Base-by-base conservation (phyloP, 2,329 filamentous ascomycete genomes). In the Ophiocordyceps sinensis region DNA sequence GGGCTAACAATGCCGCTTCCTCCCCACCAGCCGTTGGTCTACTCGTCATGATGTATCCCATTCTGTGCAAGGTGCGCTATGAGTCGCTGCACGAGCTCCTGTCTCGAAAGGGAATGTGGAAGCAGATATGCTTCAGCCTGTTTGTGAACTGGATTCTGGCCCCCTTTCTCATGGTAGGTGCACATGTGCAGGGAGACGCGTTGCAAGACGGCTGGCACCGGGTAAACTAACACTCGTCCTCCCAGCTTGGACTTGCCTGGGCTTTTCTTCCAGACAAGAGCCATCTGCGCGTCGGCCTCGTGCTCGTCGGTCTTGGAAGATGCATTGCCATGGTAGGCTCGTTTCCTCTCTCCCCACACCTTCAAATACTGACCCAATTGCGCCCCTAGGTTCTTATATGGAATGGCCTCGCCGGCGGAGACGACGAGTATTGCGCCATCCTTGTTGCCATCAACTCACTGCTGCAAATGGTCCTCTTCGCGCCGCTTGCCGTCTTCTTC, bases 11-110 rank as follows among this genome's bases (percentile, higher is more conserved):
- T 15, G 11, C 17, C 14, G 3, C 42, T 21, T 17, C 14, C 2
- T 19, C 13, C 9, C 10, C 12, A 29, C 1, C 15, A 84, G 85
- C 85, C 1, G 65, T 93, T 38, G 85, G 86, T 0, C 63, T 94
- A 1, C 68, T 94, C 1, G 78, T 93, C 35, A 94, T 94, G 85
- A 94, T 94, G 85, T 94, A 91, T 53, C 87, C 86, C 0, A 93
- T 94, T 44, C 66, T 94, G 0, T 93, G 85, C 70, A 91, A 91
- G 58, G 82, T 93, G 6, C 76, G 76, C 34, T 91, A 77, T 59
- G 85, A 93, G 57, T 73, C 75, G 0, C 62, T 93, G 10, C 83
- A 86, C 56, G 63, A 72, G 3, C 64, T 85, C 4, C 71, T 91
- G 44, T 57, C 63, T 3, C 66, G 76, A 3, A 67, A 67, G 3